These are phyloP conservation scores for Mycena alexandri DNA, from an alignment of 768 basidiomycete species.

Conservation along the genomic window DNA sequence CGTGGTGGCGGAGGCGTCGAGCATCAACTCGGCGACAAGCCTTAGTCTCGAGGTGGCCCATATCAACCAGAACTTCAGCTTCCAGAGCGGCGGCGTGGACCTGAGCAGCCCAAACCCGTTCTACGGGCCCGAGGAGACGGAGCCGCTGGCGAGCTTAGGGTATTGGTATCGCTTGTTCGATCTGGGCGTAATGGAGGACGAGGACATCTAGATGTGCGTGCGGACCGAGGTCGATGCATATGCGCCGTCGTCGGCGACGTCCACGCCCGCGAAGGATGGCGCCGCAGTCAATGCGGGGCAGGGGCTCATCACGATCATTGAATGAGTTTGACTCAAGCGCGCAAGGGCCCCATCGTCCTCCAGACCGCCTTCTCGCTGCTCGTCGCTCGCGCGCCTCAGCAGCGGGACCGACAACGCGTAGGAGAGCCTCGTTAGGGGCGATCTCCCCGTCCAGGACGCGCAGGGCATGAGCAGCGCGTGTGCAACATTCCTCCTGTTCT, in stretches of 20 bases:
- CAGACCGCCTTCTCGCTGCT: too few species aligned
- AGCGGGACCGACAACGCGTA: too few species aligned
- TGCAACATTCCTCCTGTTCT: too few species aligned
- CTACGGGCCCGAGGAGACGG: conserved; percentile 93
- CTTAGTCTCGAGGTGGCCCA: conserved; percentile 97
- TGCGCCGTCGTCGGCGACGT: conserved; percentile 47
- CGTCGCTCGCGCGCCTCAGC: too few species aligned
- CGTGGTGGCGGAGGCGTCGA: conserved; percentile 74
- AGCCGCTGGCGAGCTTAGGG: conserved; percentile 94
- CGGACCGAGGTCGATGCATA: conserved; percentile 98
- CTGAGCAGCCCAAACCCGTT: conserved; percentile 95
- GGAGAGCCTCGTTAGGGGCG: too few species aligned
- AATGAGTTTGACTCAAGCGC: conserved; percentile 97
- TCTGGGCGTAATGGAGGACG: conserved; percentile 89
- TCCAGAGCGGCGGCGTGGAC: conserved; percentile 87
- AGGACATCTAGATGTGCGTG: conserved; percentile 90
- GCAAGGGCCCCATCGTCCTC: too few species aligned
- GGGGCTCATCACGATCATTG: conserved; percentile 89
- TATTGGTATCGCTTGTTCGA: conserved; percentile 98
- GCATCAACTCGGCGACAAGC: conserved; percentile 94
- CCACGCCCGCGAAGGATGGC: too few species aligned
- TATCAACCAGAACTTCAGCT: conserved; percentile 98
- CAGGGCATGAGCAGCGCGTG: too few species aligned
- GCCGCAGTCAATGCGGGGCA: conserved; percentile 58
- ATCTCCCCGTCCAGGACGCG: too few species aligned